Evolutionary conservation across 2,329 filamentous ascomycete genomes (phyloP).

Genomic region (Cladophialophora psammophila): DNA sequence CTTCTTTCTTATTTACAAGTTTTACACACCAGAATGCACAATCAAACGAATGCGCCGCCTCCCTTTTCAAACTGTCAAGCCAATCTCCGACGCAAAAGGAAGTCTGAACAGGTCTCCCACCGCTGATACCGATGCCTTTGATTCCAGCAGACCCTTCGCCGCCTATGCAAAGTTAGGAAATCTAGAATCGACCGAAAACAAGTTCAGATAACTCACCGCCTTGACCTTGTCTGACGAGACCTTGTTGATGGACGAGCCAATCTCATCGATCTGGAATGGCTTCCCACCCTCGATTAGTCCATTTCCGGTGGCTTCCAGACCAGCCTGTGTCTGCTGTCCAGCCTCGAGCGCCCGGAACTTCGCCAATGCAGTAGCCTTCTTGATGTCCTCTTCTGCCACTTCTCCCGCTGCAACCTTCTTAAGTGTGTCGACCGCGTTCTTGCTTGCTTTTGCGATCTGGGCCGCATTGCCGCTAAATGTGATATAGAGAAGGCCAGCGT

Average conservation of each 20-base stretch:
- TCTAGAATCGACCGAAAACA: background rate
- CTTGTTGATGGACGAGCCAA: constrained; percentile 77
- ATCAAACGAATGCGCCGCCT: constrained; percentile 3
- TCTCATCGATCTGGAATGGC: constrained; percentile 81
- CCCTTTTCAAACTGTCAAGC: constrained; percentile 80
- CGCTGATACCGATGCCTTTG: constrained; percentile 85
- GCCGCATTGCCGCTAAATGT: constrained; percentile 77
- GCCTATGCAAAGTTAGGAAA: constrained; percentile 61
- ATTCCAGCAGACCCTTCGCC: constrained; percentile 84
- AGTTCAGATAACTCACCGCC: constrained; percentile 63
- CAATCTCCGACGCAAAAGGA: constrained; percentile 92
- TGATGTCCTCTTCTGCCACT: constrained; percentile 82
- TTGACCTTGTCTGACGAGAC: constrained; percentile 87
- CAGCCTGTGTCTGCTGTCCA: constrained; percentile 77
- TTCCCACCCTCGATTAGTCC: constrained; percentile 82
- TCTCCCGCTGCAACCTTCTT: constrained; percentile 80
- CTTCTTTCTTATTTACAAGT: constrained; percentile 28
- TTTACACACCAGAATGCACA: constrained; percentile 25
- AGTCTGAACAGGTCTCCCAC: constrained; percentile 92
- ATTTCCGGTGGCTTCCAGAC: constrained; percentile 82
- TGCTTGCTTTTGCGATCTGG: constrained; percentile 75
- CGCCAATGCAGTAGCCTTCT: constrained; percentile 89
- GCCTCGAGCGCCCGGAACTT: constrained; percentile 90
- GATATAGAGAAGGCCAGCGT: constrained; percentile 87
- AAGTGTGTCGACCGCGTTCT: constrained; percentile 79